These are phyloP conservation scores for Erodium texanum DNA, from an alignment of 441 rosid species.

Conservation along the genomic window DNA sequence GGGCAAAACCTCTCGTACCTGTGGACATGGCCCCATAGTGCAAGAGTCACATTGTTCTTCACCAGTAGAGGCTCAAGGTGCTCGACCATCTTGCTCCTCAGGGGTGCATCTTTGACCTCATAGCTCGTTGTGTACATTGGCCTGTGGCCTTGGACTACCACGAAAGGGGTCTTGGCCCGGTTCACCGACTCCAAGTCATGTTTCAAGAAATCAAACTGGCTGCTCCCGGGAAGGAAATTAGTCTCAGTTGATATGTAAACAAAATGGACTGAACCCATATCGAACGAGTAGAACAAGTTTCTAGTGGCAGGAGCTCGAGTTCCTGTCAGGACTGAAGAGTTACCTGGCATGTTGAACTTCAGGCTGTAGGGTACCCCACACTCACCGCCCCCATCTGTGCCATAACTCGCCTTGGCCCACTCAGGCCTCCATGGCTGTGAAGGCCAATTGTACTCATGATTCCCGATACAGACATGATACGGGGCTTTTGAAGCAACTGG, in stretches of 20 bases:
- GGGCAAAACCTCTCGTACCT: slow-evolving; percentile 88
- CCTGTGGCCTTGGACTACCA: slow-evolving; percentile 78
- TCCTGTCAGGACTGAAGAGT: slow-evolving; percentile 64
- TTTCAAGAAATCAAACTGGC: slow-evolving; percentile 58
- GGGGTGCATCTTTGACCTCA: slow-evolving; percentile 42
- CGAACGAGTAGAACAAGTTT: slow-evolving; percentile 76
- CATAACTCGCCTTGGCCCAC: slow-evolving; percentile 47
- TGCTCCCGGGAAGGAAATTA: slow-evolving; percentile 65
- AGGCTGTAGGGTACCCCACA: slow-evolving; percentile 88
- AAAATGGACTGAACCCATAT: slow-evolving; percentile 63
- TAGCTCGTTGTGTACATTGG: slow-evolving; percentile 87
- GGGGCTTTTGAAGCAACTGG: slow-evolving; percentile 67
- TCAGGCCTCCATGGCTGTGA: slow-evolving; percentile 89
- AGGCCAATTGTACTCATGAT: slow-evolving; percentile 92
- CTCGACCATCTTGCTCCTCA: slow-evolving; percentile 52
- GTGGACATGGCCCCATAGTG: slow-evolving; percentile 90
- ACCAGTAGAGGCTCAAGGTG: slow-evolving; percentile 77
- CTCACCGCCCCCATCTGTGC: slow-evolving; percentile 85
- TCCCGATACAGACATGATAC: slow-evolving; percentile 88
- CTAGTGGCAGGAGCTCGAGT: slow-evolving; percentile 53
- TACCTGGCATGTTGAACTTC: slow-evolving; percentile 85
- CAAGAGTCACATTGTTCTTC: slow-evolving; percentile 61
- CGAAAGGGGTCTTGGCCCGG: slow-evolving; percentile 63
- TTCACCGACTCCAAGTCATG: slow-evolving; percentile 69
- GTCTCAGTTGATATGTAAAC: slow-evolving; percentile 80